Conservation (phyloP, 1,284 basidiomycete genomes). For the Ceratobasidium sp. region DNA sequence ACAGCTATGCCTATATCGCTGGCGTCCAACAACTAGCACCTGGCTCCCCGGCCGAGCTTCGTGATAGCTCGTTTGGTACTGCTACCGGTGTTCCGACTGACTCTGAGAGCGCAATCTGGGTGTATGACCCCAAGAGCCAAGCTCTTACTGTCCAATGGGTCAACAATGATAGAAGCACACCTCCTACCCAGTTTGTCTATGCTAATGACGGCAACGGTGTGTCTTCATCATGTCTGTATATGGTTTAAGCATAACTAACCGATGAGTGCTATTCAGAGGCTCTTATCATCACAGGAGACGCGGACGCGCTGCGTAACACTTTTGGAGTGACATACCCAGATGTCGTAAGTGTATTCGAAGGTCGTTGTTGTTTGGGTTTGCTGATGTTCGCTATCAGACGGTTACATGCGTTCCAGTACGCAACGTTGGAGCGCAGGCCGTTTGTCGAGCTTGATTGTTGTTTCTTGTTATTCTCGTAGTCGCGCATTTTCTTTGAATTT, state of each 20-base stretch:
- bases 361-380: not conserved
- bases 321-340: not conserved
- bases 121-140: constrained; percentile 25
- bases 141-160: constrained; percentile 42
- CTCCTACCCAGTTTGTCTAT: not conserved
- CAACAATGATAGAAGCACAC: constrained; percentile 26
- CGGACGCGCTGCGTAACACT: not conserved
- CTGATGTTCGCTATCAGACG: not conserved
- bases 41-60: not conserved
- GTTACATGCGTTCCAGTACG: constrained; percentile 18
- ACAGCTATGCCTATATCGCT: constrained; percentile 13
- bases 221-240: not conserved
- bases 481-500: too few species aligned
- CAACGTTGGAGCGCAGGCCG: too few species aligned
- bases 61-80: constrained; percentile 3
- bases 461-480: too few species aligned
- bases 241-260: not conserved
- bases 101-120: constrained; percentile 40
- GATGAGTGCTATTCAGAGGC: not conserved
- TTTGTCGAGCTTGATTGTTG: too few species aligned
- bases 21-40: not conserved
- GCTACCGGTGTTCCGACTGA: not conserved
- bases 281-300: constrained; percentile 2
- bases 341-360: constrained; percentile 6
- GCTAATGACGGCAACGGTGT: constrained; percentile 5